Evolutionary conservation across 768 basidiomycete species (phyloP), one percentile per base, ranked within the genome.

Genomic region (Macrolepiota albuminosa): DNA sequence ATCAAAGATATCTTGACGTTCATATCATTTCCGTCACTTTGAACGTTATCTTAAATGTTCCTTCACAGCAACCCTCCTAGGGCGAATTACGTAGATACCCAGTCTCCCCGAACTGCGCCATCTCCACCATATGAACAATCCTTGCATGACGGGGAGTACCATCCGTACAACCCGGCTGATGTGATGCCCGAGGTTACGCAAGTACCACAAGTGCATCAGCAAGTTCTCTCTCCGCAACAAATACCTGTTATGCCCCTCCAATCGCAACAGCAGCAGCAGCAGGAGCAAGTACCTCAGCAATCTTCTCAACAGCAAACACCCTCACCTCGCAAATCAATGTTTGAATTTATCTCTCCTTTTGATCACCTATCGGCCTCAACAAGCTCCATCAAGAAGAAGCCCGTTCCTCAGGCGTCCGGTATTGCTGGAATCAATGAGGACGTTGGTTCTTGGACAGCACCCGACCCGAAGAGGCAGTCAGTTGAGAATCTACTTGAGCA

Each of bases 261-360:
- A 51, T 50, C 54, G 3, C 59, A 63, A 21, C 67, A 63, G 18
- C 67, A 63, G 29, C 66, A 68, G 21, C 72, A 71, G 24, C 70
- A 67, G 37, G 63, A 71, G 24, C 70, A 67, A 42, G 63, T 56
- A 8, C 67, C 70, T 40, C 68, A 66, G 33, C 62, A 68, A 31
- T 65, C 66, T 57, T 66, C 65, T 43, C 74, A 73, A 29, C 70
- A 68, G 59, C 75, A 82, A 3, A 84, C 87, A 0, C 83, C 89
- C 34, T 86, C 88, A 45, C 82, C 87, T 26, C 87, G 85, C 66
- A 87, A 88, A 71, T 88, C 89, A 52, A 84, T 92, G 82, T 94
- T 94, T 65, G 90, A 93, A 42, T 93, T 90, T 61, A 80, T 88
- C 53, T 91, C 90, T 52, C 87, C 92, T 2, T 93, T 93, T 65